These are phyloP conservation scores for Arxiozyma heterogenica DNA, from an alignment of 1,139 yeast genomes.

Conservation along the genomic window DNA sequence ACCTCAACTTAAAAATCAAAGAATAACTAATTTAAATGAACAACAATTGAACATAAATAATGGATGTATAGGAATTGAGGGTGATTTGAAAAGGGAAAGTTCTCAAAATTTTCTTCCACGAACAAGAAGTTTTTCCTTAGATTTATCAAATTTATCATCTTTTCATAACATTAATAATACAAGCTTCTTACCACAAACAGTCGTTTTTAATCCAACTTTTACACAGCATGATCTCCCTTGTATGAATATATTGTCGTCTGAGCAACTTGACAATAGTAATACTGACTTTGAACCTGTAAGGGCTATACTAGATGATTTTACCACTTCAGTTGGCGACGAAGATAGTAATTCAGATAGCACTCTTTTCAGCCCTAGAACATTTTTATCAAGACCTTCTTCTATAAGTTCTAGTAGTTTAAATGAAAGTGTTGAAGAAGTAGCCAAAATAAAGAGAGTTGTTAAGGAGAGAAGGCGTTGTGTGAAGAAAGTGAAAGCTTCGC, in stretches of 20 bases:
- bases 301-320: neutral
- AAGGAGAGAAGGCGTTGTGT: constrained; percentile 1
- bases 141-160: neutral
- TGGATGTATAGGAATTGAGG: neutral
- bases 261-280: neutral
- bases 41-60: neutral
- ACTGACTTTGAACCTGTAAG: neutral
- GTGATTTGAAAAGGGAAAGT: neutral
- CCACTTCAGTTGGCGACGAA: neutral
- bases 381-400: constrained; percentile 1
- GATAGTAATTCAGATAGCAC: neutral
- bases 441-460: neutral
- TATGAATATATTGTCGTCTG: neutral
- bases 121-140: neutral
- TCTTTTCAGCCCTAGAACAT: neutral
- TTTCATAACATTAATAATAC: neutral
- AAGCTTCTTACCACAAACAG: neutral
- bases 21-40: neutral
- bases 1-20: neutral
- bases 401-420: constrained; percentile 1
- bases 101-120: neutral
- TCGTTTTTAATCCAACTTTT: neutral
- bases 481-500: constrained; percentile 41
- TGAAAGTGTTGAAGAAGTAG: neutral
- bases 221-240: neutral